Conservation (phyloP, 495 filamentous ascomycete species). For the Penicillium paradoxum region DNA sequence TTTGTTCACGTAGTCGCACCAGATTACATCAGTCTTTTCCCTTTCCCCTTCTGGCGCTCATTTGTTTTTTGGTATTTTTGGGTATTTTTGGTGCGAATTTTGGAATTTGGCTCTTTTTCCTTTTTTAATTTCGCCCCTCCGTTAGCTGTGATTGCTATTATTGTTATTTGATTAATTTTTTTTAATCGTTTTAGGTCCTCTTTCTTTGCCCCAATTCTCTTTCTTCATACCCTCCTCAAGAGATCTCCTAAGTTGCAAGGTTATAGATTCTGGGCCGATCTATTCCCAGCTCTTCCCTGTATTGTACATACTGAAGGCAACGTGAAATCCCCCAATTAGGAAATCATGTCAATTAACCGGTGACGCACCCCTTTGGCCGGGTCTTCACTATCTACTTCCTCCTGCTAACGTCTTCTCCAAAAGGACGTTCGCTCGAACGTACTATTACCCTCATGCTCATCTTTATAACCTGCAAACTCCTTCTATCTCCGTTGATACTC, state of each 20-base stretch:
- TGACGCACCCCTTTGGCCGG: constrained; percentile 15
- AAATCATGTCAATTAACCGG: constrained; percentile 13
- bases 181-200: neutral
- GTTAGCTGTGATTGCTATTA: constrained; percentile 11
- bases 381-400: constrained; percentile 1
- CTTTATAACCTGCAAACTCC: neutral
- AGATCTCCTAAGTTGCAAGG: constrained; percentile 7
- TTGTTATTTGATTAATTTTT: constrained; percentile 6
- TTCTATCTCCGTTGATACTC: neutral
- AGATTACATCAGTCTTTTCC: constrained; percentile 9
- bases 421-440: neutral
- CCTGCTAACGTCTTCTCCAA: neutral
- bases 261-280: constrained; percentile 6
- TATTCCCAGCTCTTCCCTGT: constrained; percentile 9
- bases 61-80: neutral
- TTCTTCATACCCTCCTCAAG: neutral
- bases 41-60: constrained; percentile 15
- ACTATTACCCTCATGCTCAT: neutral
- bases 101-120: constrained; percentile 9
- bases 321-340: constrained; percentile 15
- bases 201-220: neutral
- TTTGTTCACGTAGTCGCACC: constrained; percentile 7
- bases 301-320: neutral
- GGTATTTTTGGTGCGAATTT: no score
- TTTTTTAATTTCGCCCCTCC: constrained; percentile 5